phyloP scores from a whole-genome alignment of 352 stramenopile genomes.

The Pythium dissotocum region DNA sequence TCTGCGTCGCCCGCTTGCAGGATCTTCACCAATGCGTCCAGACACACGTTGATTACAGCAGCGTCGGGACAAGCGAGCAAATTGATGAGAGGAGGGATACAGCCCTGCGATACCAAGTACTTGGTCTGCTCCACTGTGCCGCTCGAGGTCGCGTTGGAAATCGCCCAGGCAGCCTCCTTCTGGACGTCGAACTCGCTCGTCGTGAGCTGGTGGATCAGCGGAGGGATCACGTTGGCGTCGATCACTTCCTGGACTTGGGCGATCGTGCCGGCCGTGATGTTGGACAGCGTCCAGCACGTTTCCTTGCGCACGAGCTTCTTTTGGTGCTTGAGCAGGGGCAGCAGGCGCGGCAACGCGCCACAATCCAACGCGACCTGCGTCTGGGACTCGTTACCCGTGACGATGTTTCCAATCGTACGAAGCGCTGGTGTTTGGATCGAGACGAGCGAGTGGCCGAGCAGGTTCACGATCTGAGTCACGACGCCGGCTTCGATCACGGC shows the following conservation, averaged over 20 bases:
- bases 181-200: slow-evolving; percentile 75
- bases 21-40: slow-evolving; percentile 98
- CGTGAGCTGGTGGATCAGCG: slow-evolving; percentile 58
- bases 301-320: slow-evolving; percentile 86
- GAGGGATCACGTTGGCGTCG: slow-evolving; percentile 72
- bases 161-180: slow-evolving; percentile 86
- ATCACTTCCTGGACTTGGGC: slow-evolving; percentile 82
- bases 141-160: slow-evolving; percentile 77
- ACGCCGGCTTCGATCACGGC: slow-evolving; percentile 97
- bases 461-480: slow-evolving; percentile 92
- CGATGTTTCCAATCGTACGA: slow-evolving; percentile 97
- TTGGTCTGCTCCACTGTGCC: slow-evolving; percentile 94
- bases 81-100: slow-evolving; percentile 96
- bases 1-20: slow-evolving; percentile 87
- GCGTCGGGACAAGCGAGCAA: slow-evolving; percentile 91
- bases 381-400: slow-evolving; percentile 93
- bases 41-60: slow-evolving; percentile 96
- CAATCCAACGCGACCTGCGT: slow-evolving; percentile 72
- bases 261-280: slow-evolving; percentile 72
- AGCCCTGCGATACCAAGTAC: slow-evolving; percentile 96
- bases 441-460: slow-evolving; percentile 92
- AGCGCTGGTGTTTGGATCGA: slow-evolving; percentile 97
- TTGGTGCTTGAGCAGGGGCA: slow-evolving; percentile 68
- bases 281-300: slow-evolving; percentile 83
- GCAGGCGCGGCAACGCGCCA: slow-evolving; percentile 47